These are phyloP conservation scores for Ramaria sp. DNA, from an alignment of 768 basidiomycete species.

Conservation along the genomic window DNA sequence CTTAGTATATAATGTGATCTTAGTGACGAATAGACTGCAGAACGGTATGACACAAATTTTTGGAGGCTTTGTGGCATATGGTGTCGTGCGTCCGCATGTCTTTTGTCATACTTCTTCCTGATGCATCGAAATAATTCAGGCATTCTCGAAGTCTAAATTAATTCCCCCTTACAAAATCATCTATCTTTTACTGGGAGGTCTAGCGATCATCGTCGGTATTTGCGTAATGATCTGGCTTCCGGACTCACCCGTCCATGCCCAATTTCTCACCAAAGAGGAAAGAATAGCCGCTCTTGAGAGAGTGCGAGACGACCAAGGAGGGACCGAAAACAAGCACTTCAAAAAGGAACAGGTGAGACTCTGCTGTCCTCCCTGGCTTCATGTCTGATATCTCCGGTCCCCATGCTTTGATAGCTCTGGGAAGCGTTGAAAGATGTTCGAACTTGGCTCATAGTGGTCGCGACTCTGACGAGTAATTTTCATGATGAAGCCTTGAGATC, in stretches of 20 bases:
- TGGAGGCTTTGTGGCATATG: constrained; percentile 14
- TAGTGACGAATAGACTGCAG: background rate
- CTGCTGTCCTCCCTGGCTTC: background rate
- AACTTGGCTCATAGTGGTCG: constrained; percentile 52
- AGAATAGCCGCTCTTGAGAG: constrained; percentile 18
- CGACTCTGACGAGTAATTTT: constrained; percentile 44
- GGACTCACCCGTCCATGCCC: constrained; percentile 17
- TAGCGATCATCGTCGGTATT: constrained; percentile 16
- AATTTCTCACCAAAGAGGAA: constrained; percentile 18
- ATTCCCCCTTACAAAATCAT: constrained; percentile 16
- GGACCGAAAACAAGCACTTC: constrained; percentile 46
- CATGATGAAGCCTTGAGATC: background rate
- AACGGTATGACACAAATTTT: constrained; percentile 11
- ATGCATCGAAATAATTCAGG: background rate
- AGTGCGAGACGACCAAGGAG: constrained; percentile 30
- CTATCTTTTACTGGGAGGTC: constrained; percentile 14
- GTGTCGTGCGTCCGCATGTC: constrained; percentile 2
- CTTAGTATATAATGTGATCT: background rate
- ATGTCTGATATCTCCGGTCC: background rate
- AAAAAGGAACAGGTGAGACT: constrained; percentile 41
- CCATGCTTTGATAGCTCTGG: constrained; percentile 11
- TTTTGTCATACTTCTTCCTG: background rate
- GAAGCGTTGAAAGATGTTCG: constrained; percentile 48
- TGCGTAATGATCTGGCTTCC: constrained; percentile 16
- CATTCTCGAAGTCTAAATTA: constrained; percentile 9